Conservation (phyloP, 2,329 filamentous ascomycete genomes). For the Nigrograna mackinnonii region DNA sequence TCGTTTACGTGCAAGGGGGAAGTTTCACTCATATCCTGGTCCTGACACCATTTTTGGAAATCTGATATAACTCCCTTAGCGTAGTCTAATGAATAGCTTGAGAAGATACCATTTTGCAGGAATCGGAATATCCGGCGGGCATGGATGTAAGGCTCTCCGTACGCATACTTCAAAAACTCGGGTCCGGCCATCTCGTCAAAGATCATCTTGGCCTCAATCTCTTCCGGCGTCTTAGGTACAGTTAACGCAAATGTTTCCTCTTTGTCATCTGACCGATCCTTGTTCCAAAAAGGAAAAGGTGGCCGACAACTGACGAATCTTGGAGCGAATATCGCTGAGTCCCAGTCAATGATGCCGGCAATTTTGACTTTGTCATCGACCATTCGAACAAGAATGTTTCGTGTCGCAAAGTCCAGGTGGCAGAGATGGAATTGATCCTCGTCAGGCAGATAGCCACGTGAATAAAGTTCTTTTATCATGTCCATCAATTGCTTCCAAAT, state of each 20-base stretch:
- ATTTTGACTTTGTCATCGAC: conserved; percentile 11
- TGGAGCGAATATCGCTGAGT: conserved; percentile 18
- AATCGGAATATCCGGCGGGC: conserved; percentile 2
- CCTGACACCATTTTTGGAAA: neutral
- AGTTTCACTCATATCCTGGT: no score
- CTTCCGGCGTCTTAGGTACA: conserved; percentile 5
- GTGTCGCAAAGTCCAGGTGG: conserved; percentile 16
- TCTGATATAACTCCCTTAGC: neutral
- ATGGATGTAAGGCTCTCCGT: conserved; percentile 16
- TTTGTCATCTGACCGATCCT: neutral
- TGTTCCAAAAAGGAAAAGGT: conserved; percentile 22
- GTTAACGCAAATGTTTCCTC: conserved; percentile 19
- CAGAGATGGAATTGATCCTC: neutral
- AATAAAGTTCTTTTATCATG: neutral
- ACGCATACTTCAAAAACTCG: conserved; percentile 21
- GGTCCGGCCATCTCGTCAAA: conserved; percentile 28
- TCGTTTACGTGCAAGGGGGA: no score
- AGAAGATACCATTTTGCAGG: neutral
- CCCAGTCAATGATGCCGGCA: conserved; percentile 27
- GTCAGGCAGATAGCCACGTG: neutral
- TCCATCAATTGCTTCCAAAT: neutral
- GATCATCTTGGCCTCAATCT: conserved; percentile 21
- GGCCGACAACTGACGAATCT: conserved; percentile 14
- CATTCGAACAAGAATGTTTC: conserved; percentile 22
- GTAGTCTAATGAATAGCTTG: neutral